Conservation (phyloP, 495 filamentous ascomycete genomes). For the Lasiosphaeriaceae sp. region DNA sequence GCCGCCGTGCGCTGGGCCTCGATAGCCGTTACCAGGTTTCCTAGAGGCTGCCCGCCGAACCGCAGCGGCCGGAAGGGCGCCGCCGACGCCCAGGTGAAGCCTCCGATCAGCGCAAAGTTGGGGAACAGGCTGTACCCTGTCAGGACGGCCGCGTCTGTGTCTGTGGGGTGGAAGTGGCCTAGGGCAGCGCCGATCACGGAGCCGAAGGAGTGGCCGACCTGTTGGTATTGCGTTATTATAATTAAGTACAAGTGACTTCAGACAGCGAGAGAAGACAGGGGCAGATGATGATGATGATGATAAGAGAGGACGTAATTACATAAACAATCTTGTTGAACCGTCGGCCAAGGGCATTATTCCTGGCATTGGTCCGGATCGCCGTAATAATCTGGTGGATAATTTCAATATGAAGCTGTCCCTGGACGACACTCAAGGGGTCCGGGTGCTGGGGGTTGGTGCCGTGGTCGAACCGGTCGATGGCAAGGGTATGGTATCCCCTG, state of each 20-base stretch:
- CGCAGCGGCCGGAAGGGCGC: background rate
- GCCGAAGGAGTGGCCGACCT: conserved; percentile 22
- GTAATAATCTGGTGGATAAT: conserved; percentile 9
- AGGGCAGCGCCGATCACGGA: conserved; percentile 18
- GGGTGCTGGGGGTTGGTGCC: conserved; percentile 9
- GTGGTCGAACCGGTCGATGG: conserved; percentile 24
- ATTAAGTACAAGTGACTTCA: too few relatives aligned
- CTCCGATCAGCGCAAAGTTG: background rate
- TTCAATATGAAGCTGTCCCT: conserved; percentile 11
- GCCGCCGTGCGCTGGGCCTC: background rate
- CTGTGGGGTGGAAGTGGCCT: conserved; percentile 17
- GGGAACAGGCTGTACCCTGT: conserved; percentile 10
- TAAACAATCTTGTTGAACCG: conserved; percentile 5
- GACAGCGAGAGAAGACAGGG: background rate
- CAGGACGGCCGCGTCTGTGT: conserved; percentile 17
- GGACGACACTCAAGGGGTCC: conserved; percentile 10
- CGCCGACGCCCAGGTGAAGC: background rate
- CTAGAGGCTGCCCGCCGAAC: background rate
- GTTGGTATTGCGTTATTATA: background rate
- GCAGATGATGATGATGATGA: too few relatives aligned
- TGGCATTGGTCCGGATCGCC: background rate
- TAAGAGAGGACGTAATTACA: background rate
- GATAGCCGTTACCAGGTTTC: background rate
- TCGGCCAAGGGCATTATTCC: background rate
- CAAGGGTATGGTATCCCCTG: conserved; percentile 20